phyloP scores from a whole-genome alignment of 805 yeast genomes.

The Ogataea dorogensis region DNA sequence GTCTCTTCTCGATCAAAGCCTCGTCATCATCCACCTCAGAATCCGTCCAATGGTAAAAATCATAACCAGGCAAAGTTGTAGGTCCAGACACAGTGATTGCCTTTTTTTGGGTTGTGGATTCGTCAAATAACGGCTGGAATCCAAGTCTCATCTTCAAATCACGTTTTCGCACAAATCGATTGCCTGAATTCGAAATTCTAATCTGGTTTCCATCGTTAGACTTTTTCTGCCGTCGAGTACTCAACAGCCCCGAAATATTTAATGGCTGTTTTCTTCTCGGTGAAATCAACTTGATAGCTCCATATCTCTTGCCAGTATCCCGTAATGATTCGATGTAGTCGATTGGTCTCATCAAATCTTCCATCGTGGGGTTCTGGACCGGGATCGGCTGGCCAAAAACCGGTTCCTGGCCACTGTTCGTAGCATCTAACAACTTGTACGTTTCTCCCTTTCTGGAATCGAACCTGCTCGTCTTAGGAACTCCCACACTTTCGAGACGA shows the following conservation, averaged over 20 bases:
- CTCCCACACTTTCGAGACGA: slow-evolving; percentile 1
- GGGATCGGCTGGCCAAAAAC: slow-evolving; percentile 42
- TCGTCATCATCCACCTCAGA: slow-evolving; percentile 38
- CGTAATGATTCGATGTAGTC: slow-evolving; percentile 55
- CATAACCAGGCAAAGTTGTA: slow-evolving; percentile 39
- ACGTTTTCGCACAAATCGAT: slow-evolving; percentile 41
- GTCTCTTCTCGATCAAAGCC: slow-evolving; percentile 31
- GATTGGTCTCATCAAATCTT: slow-evolving; percentile 64
- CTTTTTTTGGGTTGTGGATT: slow-evolving; percentile 42
- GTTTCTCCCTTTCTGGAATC: neutral
- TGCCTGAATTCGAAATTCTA: slow-evolving; percentile 32
- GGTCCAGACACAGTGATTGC: slow-evolving; percentile 36
- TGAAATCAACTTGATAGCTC: slow-evolving; percentile 74
- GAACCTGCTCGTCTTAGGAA: slow-evolving; percentile 3
- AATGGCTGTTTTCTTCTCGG: slow-evolving; percentile 36
- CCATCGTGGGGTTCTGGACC: slow-evolving; percentile 49
- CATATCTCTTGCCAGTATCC: slow-evolving; percentile 55
- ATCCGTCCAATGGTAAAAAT: slow-evolving; percentile 46
- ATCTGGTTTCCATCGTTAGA: slow-evolving; percentile 1
- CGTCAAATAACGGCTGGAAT: slow-evolving; percentile 47
- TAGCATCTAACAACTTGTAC: neutral
- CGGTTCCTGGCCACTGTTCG: neutral
- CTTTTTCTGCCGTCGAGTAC: slow-evolving; percentile 4
- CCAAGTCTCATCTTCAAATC: slow-evolving; percentile 50
- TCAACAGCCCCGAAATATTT: neutral